Evolutionary conservation across 805 yeast species (phyloP).

Genomic region (Wickerhamomyces strasburgensis): DNA sequence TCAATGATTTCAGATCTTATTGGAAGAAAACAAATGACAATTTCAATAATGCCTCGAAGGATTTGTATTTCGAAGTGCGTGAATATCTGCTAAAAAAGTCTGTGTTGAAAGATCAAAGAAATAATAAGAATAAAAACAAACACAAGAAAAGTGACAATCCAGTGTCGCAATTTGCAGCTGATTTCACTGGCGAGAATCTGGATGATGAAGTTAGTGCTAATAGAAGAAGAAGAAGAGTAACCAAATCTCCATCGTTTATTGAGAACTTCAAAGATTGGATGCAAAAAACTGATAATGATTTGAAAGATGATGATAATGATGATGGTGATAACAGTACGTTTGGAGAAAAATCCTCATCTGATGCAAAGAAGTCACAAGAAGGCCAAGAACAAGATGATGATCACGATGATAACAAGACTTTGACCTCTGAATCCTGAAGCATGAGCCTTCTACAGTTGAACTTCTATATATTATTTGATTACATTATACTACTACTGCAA

Average conservation of each 20-base stretch:
- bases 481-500: too few species aligned
- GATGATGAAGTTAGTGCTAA: slow-evolving; percentile 41
- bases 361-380: too few species aligned
- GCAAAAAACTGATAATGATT: slow-evolving; percentile 24
- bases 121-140: slow-evolving; percentile 9
- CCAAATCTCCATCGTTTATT: slow-evolving; percentile 24
- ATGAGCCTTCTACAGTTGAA: too few species aligned
- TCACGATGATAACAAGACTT: slow-evolving; percentile 14
- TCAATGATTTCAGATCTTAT: slow-evolving; percentile 79
- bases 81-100: slow-evolving; percentile 57
- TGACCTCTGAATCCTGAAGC: slow-evolving; percentile 9
- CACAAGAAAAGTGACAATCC: slow-evolving; percentile 5
- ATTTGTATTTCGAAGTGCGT: slow-evolving; percentile 78
- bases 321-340: too few species aligned
- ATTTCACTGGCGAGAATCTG: slow-evolving; percentile 53
- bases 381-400: slow-evolving; percentile 4
- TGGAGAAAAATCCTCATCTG: too few species aligned
- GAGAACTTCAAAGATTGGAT: slow-evolving; percentile 32
- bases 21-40: slow-evolving; percentile 72
- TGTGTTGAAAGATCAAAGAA: slow-evolving; percentile 18
- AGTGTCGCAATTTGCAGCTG: slow-evolving; percentile 7
- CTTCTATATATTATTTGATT: too few species aligned
- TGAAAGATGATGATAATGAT: slow-evolving; percentile 10
- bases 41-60: slow-evolving; percentile 69
- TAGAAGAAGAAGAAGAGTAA: slow-evolving; percentile 6